Conservation (phyloP, 768 basidiomycete species). For the Pisolithus microcarpus region DNA sequence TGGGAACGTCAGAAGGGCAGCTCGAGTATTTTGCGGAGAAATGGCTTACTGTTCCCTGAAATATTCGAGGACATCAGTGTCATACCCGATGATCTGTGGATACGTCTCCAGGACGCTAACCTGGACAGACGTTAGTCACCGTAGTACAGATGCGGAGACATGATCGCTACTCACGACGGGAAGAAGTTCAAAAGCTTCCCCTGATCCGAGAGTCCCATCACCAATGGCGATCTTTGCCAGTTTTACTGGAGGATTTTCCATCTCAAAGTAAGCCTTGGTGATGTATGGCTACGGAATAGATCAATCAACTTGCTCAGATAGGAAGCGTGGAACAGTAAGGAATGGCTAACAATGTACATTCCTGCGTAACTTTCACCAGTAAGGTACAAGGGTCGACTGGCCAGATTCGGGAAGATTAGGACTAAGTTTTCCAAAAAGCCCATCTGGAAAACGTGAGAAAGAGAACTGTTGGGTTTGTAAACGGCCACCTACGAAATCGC, state of each 20-base stretch:
- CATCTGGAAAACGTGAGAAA: slow-evolving; percentile 36
- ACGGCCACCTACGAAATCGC: slow-evolving; percentile 35
- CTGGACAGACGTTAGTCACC: neutral
- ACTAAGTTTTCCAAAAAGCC: slow-evolving; percentile 66
- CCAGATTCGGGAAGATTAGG: slow-evolving; percentile 65
- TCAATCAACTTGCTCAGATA: neutral
- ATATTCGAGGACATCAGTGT: slow-evolving; percentile 56
- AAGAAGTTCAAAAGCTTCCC: slow-evolving; percentile 41
- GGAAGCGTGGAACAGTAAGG: neutral
- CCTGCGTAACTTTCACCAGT: slow-evolving; percentile 76
- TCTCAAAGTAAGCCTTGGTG: slow-evolving; percentile 60
- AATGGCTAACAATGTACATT: slow-evolving; percentile 50
- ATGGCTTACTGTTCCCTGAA: slow-evolving; percentile 58
- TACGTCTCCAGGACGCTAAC: slow-evolving; percentile 62
- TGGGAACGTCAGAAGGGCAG: neutral
- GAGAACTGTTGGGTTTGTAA: neutral
- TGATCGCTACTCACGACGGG: slow-evolving; percentile 32
- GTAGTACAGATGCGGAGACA: neutral
- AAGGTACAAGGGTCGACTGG: slow-evolving; percentile 57
- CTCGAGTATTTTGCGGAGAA: neutral
- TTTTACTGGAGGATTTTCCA: slow-evolving; percentile 57
- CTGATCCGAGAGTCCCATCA: slow-evolving; percentile 53
- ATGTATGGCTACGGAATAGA: slow-evolving; percentile 55
- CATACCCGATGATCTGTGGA: slow-evolving; percentile 71
- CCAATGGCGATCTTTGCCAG: slow-evolving; percentile 66